phyloP scores from a whole-genome alignment of 208 protist genomes.

The Leishmania turanica region DNA sequence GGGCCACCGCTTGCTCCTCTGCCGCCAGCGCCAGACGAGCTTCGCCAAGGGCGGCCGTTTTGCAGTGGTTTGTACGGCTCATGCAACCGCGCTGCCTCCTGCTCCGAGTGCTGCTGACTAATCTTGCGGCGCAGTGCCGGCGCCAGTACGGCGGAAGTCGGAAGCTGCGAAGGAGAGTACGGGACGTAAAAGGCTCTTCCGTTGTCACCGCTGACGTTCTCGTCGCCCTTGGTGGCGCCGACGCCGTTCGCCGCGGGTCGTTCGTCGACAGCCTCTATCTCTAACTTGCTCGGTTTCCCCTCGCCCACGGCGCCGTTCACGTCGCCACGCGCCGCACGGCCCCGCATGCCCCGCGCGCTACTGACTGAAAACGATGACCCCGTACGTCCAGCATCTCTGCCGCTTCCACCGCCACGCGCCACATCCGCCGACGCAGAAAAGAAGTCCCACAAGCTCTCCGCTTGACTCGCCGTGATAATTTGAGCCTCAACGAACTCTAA shows the following conservation, averaged over 20 bases:
- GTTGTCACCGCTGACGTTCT: constrained; percentile 5
- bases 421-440: constrained; percentile 30
- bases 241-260: neutral
- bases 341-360: constrained; percentile 2
- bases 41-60: constrained; percentile 9
- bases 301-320: neutral
- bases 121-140: constrained; percentile 49
- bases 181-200: constrained; percentile 16
- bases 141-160: constrained; percentile 31
- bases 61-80: constrained; percentile 11
- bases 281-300: neutral
- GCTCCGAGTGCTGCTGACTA: constrained; percentile 34
- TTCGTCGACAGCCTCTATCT: neutral
- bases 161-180: constrained; percentile 12
- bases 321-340: neutral
- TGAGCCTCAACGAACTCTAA: constrained; percentile 78
- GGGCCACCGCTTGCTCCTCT: neutral
- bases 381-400: neutral
- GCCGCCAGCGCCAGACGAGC: neutral
- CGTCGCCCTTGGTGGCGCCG: neutral
- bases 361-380: neutral
- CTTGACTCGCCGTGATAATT: constrained; percentile 77
- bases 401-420: neutral
- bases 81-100: constrained; percentile 14
- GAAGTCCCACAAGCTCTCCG: constrained; percentile 77